phyloP scores from a whole-genome alignment of 495 filamentous ascomycete genomes.

The Lasiosphaeria miniovina region DNA sequence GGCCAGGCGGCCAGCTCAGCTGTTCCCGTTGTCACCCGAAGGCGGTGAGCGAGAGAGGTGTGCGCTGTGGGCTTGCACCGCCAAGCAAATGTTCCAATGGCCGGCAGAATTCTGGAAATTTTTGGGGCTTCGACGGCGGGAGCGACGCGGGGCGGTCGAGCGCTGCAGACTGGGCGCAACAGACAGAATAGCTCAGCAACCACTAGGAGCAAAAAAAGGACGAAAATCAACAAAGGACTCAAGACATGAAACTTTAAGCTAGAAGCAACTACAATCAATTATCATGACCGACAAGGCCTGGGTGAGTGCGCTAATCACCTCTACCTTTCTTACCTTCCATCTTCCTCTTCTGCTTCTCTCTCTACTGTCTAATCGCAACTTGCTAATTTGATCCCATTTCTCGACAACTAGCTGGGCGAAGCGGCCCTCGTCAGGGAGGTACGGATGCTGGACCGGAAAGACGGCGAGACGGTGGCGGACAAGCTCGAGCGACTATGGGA shows the following conservation, averaged over 20 bases:
- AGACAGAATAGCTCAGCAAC: too few relatives aligned
- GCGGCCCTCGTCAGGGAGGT: constrained; percentile 25
- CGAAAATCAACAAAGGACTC: too few relatives aligned
- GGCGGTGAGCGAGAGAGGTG: constrained; percentile 29
- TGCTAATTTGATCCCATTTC: constrained; percentile 3
- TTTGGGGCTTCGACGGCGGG: constrained; percentile 14
- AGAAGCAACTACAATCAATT: neutral
- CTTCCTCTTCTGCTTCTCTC: neutral
- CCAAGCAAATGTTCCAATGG: constrained; percentile 1
- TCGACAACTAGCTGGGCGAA: constrained; percentile 20
- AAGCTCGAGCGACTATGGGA: constrained; percentile 40
- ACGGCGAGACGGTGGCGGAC: constrained; percentile 33
- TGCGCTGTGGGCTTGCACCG: constrained; percentile 2
- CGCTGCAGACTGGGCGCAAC: too few relatives aligned
- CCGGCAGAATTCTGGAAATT: constrained; percentile 40
- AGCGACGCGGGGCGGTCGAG: too few relatives aligned
- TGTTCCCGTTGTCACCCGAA: constrained; percentile 30
- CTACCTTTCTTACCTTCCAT: neutral
- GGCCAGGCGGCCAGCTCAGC: constrained; percentile 7
- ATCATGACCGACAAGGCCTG: neutral
- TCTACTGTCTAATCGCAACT: neutral
- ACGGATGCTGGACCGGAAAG: constrained; percentile 39
- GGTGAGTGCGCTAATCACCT: constrained; percentile 4
- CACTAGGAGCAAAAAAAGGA: too few relatives aligned
- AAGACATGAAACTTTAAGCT: too few relatives aligned